Evolutionary conservation across 2,329 filamentous ascomycete genomes (phyloP), one percentile per base, ranked within the genome.

Genomic region (Rosellinia necatrix): DNA sequence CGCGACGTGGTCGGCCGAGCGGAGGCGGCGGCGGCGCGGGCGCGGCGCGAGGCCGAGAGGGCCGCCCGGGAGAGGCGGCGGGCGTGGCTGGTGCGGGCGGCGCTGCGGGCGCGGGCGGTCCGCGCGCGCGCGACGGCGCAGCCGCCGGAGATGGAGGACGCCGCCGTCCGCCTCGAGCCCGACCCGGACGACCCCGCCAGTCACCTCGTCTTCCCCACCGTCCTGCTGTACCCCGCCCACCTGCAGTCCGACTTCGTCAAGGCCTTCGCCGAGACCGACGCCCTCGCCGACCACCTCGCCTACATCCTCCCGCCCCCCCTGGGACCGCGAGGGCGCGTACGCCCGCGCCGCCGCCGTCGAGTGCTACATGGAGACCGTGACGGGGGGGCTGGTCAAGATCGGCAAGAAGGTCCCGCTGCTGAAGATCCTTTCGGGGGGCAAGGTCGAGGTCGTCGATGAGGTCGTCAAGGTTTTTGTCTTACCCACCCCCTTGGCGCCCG

Each of bases 201-300:
- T 63, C 79, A 81, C 0, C 79, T 99, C 1, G 79, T 79, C 3
- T 90, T 97, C 67, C 94, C 94, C 0, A 81, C 88, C 0, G 80
- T 97, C 58, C 76, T 99, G 52, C 78, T 99, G 53, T 99, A 99
- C 72, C 93, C 94, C 4, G 77, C 88, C 61, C 81, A 91, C 59
- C 80, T 88, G 42, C 87, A 97, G 77, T 89, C 86, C 1, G 94
- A 99, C 72, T 94, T 99, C 66, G 83, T 99, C 74, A 96, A 96
- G 76, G 84, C 84, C 0, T 94, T 96, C 66, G 80, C 81, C 49
- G 94, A 97, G 78, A 84, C 81, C 57, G 86, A 94, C 64, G 82
- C 81, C 13, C 78, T 97, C 24, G 81, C 80, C 6, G 86, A 93
- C 63, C 92, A 97, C 72, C 78, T 99, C 46, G 79, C 80, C 3